Evolutionary conservation across 345 rosid genomes (phyloP), one percentile per base, ranked within the genome.

Genomic region (Citrus reticulata): DNA sequence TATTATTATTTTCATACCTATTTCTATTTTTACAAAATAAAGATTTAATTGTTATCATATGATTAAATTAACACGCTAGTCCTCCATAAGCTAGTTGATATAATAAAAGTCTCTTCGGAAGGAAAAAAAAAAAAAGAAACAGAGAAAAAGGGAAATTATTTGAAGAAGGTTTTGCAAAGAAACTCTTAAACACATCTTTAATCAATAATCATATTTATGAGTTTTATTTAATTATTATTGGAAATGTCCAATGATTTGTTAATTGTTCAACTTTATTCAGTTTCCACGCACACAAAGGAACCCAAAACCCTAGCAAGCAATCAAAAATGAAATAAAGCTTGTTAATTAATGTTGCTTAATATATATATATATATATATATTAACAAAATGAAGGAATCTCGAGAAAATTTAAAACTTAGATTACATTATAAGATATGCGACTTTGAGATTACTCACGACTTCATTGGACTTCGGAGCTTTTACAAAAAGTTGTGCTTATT

Each of bases 401-500:
- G 8, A 40, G 59, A 49, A 64, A 68, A 68, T 57, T 29, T 30
- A 77, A 55, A 39, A 30, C 29, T 81, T 81, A 67, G 63, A 77
- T 80, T 46, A 39, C 77, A 32, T 59, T 68, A 51, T 51, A 42
- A 67, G 73, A 59, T 60, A 75, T 78, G 77, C 67, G 20, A 7
- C 73, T 73, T 77, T 70, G 66, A 78, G 63, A 58, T 74, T 62
- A 77, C 66, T 71, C 54, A 62, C 64, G 80, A 65, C 62, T 77
- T 63, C 82, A 64, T 72, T 79, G 80, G 73, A 71, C 59, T 37
- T 27, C 2, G 78, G 65, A 61, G 70, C 78, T 82, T 74, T 40
- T 49, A 70, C 80, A 40, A 75, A 84, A 87, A 59, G 70, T 69
- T 74, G 78, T 58, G 79, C 81, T 61, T 73, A 25, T 24, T 75